phyloP scores from a whole-genome alignment of 129 eudicot genomes.

The Artemisia argyi region DNA sequence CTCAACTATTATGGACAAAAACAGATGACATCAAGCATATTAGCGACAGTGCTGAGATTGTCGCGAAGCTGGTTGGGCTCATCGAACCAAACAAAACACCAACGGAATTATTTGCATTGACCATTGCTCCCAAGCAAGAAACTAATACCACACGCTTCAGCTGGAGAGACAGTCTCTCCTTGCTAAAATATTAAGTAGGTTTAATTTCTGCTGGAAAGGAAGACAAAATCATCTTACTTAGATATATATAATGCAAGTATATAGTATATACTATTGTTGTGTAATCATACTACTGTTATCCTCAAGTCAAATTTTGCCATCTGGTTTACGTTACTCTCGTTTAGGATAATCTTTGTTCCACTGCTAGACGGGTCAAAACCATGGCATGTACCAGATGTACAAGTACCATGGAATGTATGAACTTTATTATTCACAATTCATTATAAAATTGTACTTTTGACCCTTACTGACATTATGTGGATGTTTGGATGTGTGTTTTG shows the following conservation, averaged over 20 bases:
- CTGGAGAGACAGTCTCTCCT: conserved; percentile 55
- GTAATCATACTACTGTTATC: neutral
- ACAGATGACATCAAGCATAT: conserved; percentile 56
- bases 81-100: conserved; percentile 43
- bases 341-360: neutral
- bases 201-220: neutral
- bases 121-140: conserved; percentile 40
- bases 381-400: neutral
- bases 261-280: neutral
- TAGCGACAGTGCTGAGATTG: conserved; percentile 71
- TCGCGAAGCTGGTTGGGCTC: conserved; percentile 70
- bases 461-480: neutral
- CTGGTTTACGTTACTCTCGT: neutral
- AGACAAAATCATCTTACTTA: too few relatives aligned
- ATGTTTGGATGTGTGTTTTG: neutral
- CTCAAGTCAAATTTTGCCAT: neutral
- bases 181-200: conserved; percentile 25
- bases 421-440: neutral
- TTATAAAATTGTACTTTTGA: neutral
- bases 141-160: conserved; percentile 30
- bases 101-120: conserved; percentile 70
- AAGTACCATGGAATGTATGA: conserved; percentile 10
- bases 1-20: conserved; percentile 57
- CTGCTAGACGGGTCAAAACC: conserved; percentile 5
- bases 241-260: too few relatives aligned